Evolutionary conservation across 2,329 filamentous ascomycete genomes (phyloP).

Genomic region (Sarocladiaceae sp.): DNA sequence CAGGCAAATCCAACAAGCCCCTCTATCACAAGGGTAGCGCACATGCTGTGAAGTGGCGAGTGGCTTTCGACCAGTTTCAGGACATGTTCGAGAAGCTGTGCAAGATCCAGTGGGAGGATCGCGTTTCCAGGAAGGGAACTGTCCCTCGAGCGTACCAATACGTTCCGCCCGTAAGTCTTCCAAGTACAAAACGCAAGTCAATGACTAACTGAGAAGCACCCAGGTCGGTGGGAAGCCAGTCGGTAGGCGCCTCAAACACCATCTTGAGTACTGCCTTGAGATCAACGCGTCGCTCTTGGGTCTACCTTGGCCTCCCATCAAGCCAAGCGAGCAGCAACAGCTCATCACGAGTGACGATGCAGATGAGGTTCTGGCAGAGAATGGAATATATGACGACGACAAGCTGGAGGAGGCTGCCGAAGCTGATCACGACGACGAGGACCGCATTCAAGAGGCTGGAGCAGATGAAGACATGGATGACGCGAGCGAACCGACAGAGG

Average conservation of each 20-base stretch:
- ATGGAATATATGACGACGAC: constrained; percentile 4
- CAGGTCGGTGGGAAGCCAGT: constrained; percentile 32
- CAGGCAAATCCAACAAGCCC: constrained; percentile 25
- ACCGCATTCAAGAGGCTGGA: too few species aligned
- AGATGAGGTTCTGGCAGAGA: neutral
- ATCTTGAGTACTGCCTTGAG: constrained; percentile 26
- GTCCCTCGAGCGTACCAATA: constrained; percentile 31
- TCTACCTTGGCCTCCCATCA: constrained; percentile 19
- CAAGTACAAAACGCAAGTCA: neutral
- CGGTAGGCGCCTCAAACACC: constrained; percentile 26
- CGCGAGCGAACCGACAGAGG: too few species aligned
- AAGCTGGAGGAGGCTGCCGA: neutral
- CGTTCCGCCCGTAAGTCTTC: constrained; percentile 36
- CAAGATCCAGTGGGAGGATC: constrained; percentile 52
- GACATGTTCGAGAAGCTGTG: constrained; percentile 53
- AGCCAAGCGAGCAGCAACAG: constrained; percentile 3
- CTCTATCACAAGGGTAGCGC: constrained; percentile 32
- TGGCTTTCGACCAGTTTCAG: constrained; percentile 45
- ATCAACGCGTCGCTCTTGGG: constrained; percentile 26
- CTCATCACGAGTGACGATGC: neutral
- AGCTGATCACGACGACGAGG: too few species aligned
- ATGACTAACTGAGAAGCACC: neutral
- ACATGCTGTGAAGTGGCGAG: constrained; percentile 30
- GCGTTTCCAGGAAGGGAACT: constrained; percentile 30
- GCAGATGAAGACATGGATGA: too few species aligned